phyloP scores from a whole-genome alignment of 2,329 filamentous ascomycete species.

The Monilinia fructigena region DNA sequence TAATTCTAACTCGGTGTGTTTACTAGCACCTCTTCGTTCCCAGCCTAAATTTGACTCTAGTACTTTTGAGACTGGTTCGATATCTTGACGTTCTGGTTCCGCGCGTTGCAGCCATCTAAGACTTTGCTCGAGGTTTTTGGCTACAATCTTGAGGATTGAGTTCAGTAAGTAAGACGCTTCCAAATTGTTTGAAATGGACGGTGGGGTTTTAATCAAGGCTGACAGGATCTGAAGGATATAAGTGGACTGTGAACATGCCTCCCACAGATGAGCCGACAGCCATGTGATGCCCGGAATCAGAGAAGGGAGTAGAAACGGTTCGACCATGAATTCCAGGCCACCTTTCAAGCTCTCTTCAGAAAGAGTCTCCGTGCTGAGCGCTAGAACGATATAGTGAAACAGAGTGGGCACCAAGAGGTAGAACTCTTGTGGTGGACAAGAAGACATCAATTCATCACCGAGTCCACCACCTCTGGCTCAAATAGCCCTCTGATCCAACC shows the following conservation, averaged over 20 bases:
- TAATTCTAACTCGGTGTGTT: conserved; percentile 64
- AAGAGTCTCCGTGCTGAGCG: conserved; percentile 63
- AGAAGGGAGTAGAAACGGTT: conserved; percentile 77
- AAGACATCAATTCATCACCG: conserved; percentile 77
- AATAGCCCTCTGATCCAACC: conserved; percentile 79
- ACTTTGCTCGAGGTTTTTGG: conserved; percentile 65
- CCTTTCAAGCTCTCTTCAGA: conserved; percentile 69
- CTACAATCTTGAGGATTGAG: conserved; percentile 69
- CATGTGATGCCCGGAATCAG: conserved; percentile 72
- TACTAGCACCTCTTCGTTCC: conserved; percentile 60
- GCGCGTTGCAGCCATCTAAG: conserved; percentile 65
- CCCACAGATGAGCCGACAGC: conserved; percentile 68
- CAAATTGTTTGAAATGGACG: conserved; percentile 58
- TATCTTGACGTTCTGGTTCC: conserved; percentile 65
- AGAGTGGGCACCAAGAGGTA: conserved; percentile 75
- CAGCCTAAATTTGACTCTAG: conserved; percentile 58
- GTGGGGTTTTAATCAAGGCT: conserved; percentile 64
- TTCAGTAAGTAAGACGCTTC: conserved; percentile 69
- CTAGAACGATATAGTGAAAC: conserved; percentile 72
- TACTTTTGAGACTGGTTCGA: conserved; percentile 66
- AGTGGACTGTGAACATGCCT: conserved; percentile 63
- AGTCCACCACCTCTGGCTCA: conserved; percentile 70
- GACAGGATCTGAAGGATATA: conserved; percentile 70
- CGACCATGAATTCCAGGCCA: conserved; percentile 76
- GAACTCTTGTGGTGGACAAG: conserved; percentile 79